Percentiles rank a stretch among this genome's conserved stretches.
These are phyloP conservation scores for Rubia occidens DNA, from an alignment of 305 asterid genomes.

Conservation along the genomic window DNA sequence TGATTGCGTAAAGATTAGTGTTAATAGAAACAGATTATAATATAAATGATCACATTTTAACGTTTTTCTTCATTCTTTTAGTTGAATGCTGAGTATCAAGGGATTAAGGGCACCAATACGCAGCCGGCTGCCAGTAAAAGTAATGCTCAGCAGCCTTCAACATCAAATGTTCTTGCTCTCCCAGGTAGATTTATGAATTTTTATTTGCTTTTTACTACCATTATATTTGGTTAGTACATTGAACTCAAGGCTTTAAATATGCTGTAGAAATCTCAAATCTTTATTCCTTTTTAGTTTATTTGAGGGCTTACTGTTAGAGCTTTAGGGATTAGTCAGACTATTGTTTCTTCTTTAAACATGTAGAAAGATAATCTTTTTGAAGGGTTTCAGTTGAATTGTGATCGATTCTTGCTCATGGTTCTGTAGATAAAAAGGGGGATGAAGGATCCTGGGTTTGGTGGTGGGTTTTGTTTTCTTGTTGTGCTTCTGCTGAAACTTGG, in stretches of 20 bases:
- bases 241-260: background rate
- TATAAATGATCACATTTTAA: background rate
- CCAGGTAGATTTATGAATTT: conserved; percentile 44
- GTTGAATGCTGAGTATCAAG: conserved; percentile 62
- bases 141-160: conserved; percentile 41
- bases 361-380: too few relatives aligned
- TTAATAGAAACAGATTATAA: background rate
- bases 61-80: conserved; percentile 21
- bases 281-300: background rate
- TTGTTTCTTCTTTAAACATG: too few relatives aligned
- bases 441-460: background rate
- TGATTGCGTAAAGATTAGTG: conserved; percentile 2
- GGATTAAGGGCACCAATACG: conserved; percentile 28
- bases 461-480: background rate
- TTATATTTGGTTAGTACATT: background rate
- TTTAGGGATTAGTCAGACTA: too few relatives aligned
- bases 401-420: background rate
- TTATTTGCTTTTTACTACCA: background rate
- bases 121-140: conserved; percentile 23
- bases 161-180: conserved; percentile 64
- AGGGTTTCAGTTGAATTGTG: background rate
- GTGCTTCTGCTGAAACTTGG: conserved; percentile 11
- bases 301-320: background rate
- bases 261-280: background rate
- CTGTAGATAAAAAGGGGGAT: background rate